Evolutionary conservation across 2,329 filamentous ascomycete species (phyloP), one percentile per base, ranked within the genome.

Genomic region (Ophiostoma sp.): DNA sequence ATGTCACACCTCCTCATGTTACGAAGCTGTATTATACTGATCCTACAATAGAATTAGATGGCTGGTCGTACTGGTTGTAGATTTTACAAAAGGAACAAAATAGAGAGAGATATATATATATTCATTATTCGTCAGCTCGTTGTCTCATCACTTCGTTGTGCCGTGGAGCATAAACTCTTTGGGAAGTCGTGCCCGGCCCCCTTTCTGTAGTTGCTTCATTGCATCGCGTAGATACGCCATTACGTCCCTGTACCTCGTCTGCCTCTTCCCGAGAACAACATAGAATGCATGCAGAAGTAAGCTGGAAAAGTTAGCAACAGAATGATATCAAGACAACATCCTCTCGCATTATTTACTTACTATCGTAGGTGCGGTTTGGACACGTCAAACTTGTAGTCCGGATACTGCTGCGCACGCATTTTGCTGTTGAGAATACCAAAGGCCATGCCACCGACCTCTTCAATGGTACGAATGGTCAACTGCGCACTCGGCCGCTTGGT

Each of bases 251-350:
- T 94, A 93, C 72, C 85, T 87, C 45, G 91, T 91, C 85, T 97
- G 94, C 80, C 92, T 93, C 77, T 85, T 87, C 66, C 81, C 80
- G 77, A 98, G 84, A 36, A 96, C 90, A 70, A 85, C 83, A 63
- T 84, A 80, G 78, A 97, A 97, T 5, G 94, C 93, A 36, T 85
- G 85, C 70, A 90, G 89, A 0, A 90, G 91, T 74, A 95, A 83
- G 84, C 91, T 92, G n/a, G 75, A 39, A 66, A 17, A 8, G 61
- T 66, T 55, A 64, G 59, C 78, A 55, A 78, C 74, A 52, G 74
- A 31, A 50, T 0, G 39, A 6, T 6, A 7, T 1, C 9, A 7
- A 1, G 42, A 19, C 15, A 48, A 17, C 15, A 36, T 45, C 3
- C 2, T 7, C 33, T 36, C n/a, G 17, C 8, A 0, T 11, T 39